Evolutionary conservation across 768 basidiomycete genomes (phyloP).

Genomic region (Kwoniella heveanensis): DNA sequence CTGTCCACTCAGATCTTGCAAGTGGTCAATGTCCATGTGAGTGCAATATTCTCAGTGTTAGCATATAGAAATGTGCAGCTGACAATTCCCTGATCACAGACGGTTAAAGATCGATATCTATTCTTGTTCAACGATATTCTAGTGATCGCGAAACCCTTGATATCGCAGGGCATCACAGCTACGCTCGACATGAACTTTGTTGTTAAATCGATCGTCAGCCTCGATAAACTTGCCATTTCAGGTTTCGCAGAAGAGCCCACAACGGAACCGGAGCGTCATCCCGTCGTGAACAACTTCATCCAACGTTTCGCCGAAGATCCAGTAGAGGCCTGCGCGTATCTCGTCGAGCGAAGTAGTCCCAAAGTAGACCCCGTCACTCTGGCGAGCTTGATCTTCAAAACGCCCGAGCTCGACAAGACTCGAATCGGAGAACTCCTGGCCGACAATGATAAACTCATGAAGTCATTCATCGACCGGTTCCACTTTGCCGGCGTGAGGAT

Average conservation of each 20-base stretch:
- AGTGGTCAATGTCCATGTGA: constrained; percentile 72
- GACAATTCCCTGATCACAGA: constrained; percentile 61
- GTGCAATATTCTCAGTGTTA: constrained; percentile 8
- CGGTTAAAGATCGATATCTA: constrained; percentile 91
- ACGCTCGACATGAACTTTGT: constrained; percentile 73
- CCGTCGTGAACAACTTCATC: constrained; percentile 71
- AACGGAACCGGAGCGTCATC: constrained; percentile 58
- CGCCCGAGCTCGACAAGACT: constrained; percentile 76
- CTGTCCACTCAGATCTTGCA: constrained; percentile 85
- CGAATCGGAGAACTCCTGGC: constrained; percentile 82
- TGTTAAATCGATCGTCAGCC: constrained; percentile 84
- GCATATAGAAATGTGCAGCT: not conserved
- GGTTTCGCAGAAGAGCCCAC: constrained; percentile 44
- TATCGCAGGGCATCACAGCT: constrained; percentile 61
- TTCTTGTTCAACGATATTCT: constrained; percentile 97
- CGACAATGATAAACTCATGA: constrained; percentile 69
- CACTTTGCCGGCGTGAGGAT: constrained; percentile 79
- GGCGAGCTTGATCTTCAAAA: constrained; percentile 73
- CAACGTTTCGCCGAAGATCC: constrained; percentile 78
- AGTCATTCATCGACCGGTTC: constrained; percentile 83
- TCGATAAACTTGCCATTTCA: constrained; percentile 57
- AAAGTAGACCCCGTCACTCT: constrained; percentile 72
- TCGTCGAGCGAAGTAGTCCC: constrained; percentile 66
- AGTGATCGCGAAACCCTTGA: constrained; percentile 85
- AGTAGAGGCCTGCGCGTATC: constrained; percentile 71